Percentiles rank a stretch among this genome's conserved stretches.
Evolutionary conservation across 2,329 filamentous ascomycete genomes (phyloP).

Genomic region (Claviceps cyperi): DNA sequence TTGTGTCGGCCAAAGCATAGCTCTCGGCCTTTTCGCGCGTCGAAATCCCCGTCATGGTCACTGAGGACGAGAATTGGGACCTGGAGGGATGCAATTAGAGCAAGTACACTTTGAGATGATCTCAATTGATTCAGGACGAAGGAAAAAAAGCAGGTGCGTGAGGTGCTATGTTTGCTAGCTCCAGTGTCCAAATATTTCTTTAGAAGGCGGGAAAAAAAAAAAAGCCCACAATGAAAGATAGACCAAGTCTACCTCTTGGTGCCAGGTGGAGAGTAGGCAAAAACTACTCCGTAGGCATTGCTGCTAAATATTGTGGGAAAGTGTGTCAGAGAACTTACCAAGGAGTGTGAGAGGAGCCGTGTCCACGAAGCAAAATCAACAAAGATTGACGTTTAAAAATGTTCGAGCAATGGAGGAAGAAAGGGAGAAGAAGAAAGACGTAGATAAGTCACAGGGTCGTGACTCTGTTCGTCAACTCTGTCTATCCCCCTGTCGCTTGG

Average conservation of each 20-base stretch:
- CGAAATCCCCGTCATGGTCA: conserved; percentile 8
- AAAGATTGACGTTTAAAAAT: background rate
- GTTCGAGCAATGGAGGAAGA: background rate
- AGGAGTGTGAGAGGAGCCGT: background rate
- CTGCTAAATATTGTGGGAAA: background rate
- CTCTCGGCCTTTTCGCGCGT: conserved; percentile 13
- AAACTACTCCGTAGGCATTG: background rate
- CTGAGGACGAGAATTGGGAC: background rate
- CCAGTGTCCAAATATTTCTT: background rate
- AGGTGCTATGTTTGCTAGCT: no score
- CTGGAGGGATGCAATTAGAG: background rate
- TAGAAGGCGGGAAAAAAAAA: background rate
- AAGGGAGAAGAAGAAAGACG: background rate
- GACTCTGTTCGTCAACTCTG: background rate
- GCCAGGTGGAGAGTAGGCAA: background rate
- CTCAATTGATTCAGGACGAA: no score
- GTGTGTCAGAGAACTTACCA: background rate
- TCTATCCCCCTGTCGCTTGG: background rate
- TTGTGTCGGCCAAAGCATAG: conserved; percentile 9
- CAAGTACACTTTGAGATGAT: background rate
- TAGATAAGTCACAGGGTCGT: background rate
- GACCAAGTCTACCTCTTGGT: background rate
- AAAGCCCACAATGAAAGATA: background rate
- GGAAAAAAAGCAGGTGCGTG: background rate
- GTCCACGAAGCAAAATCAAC: background rate